A percentile compares a stretch with the other conserved stretches of the same genome.
These are phyloP conservation scores for Lactarius evosmus DNA, from an alignment of 768 basidiomycete species.

Conservation along the genomic window DNA sequence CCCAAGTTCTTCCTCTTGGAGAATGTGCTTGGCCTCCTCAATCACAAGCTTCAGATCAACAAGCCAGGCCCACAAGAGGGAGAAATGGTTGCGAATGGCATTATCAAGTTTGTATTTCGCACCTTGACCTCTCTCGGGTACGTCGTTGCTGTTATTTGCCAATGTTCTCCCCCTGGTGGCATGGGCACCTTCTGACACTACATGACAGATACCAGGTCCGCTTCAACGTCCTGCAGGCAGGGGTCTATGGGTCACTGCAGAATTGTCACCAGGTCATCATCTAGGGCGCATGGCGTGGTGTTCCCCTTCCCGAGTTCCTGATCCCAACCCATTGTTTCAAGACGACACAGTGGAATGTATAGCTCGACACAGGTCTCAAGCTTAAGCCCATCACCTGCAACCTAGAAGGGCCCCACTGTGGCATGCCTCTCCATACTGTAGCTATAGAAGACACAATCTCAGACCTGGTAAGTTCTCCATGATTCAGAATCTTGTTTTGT, in stretches of 20 bases:
- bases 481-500: neutral
- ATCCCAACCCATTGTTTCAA: slow-evolving; percentile 56
- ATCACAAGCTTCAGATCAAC: slow-evolving; percentile 45
- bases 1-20: slow-evolving; percentile 67
- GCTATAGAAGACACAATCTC: slow-evolving; percentile 63
- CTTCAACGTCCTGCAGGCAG: slow-evolving; percentile 64
- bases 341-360: slow-evolving; percentile 13
- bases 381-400: slow-evolving; percentile 11
- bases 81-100: slow-evolving; percentile 48
- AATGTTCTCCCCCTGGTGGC: neutral
- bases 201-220: slow-evolving; percentile 58
- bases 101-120: slow-evolving; percentile 64
- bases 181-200: neutral
- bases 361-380: slow-evolving; percentile 18
- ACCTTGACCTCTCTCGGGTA: slow-evolving; percentile 63
- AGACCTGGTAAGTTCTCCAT: slow-evolving; percentile 54
- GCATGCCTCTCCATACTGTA: slow-evolving; percentile 57
- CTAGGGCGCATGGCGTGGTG: slow-evolving; percentile 57
- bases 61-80: slow-evolving; percentile 34
- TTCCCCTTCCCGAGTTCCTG: slow-evolving; percentile 59
- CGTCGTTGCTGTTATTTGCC: slow-evolving; percentile 30
- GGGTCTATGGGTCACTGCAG: slow-evolving; percentile 72
- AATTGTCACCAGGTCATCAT: slow-evolving; percentile 64
- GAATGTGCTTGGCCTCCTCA: slow-evolving; percentile 64
- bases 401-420: slow-evolving; percentile 27